phyloP scores from a whole-genome alignment of 2,329 filamentous ascomycete genomes.

The Ilyonectria sp. region DNA sequence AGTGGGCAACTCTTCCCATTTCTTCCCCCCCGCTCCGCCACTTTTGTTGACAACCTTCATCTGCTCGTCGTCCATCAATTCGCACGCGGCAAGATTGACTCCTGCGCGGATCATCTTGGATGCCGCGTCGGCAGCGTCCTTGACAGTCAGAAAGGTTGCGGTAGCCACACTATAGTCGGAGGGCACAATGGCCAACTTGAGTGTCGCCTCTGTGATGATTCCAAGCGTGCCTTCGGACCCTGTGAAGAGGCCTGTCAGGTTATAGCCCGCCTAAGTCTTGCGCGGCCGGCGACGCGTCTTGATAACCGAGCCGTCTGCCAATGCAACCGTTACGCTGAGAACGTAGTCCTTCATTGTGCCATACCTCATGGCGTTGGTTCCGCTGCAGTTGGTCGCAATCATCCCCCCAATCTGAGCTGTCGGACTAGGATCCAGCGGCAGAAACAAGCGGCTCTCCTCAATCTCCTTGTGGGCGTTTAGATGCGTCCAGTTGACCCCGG shows the following conservation, averaged over 20 bases:
- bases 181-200: constrained; percentile 83
- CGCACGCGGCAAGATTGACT: constrained; percentile 83
- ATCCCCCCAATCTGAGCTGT: constrained; percentile 89
- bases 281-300: constrained; percentile 84
- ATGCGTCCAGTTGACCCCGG: constrained; percentile 83
- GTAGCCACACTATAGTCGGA: constrained; percentile 80
- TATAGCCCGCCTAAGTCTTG: constrained; percentile 86
- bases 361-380: constrained; percentile 88
- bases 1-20: constrained; percentile 77
- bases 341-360: constrained; percentile 95
- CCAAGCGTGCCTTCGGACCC: constrained; percentile 87
- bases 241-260: constrained; percentile 84
- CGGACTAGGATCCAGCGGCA: constrained; percentile 87
- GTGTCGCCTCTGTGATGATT: constrained; percentile 82
- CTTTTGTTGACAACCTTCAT: constrained; percentile 70
- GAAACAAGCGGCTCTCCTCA: constrained; percentile 79
- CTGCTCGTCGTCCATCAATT: constrained; percentile 85
- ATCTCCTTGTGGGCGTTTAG: constrained; percentile 77
- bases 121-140: constrained; percentile 79
- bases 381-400: constrained; percentile 77
- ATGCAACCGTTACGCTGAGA: constrained; percentile 82
- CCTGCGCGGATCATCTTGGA: constrained; percentile 79
- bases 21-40: constrained; percentile 65
- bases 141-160: constrained; percentile 62
- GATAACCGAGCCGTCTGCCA: constrained; percentile 85